These are phyloP conservation scores for Aplosporella prunicola DNA, from an alignment of 2,329 filamentous ascomycete species.

Conservation along the genomic window DNA sequence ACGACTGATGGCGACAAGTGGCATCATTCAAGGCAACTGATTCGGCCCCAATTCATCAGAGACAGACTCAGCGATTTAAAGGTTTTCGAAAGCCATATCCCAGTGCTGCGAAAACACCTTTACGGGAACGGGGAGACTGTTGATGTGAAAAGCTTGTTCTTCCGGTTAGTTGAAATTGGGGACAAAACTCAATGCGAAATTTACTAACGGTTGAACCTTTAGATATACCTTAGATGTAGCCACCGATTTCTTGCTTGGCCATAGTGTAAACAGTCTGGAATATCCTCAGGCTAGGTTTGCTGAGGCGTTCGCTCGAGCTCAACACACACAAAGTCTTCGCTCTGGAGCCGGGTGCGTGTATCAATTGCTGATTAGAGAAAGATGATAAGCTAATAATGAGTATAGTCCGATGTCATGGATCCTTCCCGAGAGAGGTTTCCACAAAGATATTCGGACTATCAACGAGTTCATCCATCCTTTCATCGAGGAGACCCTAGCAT, in stretches of 20 bases:
- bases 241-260: constrained; percentile 77
- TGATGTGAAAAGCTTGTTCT: constrained; percentile 69
- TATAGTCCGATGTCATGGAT: constrained; percentile 50
- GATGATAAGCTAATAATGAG: background rate
- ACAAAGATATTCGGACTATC: constrained; percentile 55
- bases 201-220: too few species aligned
- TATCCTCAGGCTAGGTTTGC: constrained; percentile 60
- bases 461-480: constrained; percentile 69
- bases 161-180: constrained; percentile 38
- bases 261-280: constrained; percentile 54
- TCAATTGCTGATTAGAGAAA: too few species aligned
- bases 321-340: constrained; percentile 55
- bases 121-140: constrained; percentile 40
- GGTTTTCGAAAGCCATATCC: constrained; percentile 70
- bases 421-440: constrained; percentile 56
- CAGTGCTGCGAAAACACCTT: constrained; percentile 62
- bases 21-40: constrained; percentile 71
- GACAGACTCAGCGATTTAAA: constrained; percentile 75
- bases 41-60: constrained; percentile 78
- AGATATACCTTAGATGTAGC: constrained; percentile 71
- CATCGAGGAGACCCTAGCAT: constrained; percentile 62
- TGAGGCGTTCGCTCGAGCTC: constrained; percentile 71
- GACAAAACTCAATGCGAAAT: too few species aligned
- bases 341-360: background rate
- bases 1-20: constrained; percentile 70